phyloP scores from a whole-genome alignment of 2,329 filamentous ascomycete species.

The Hypoxylon sp. region DNA sequence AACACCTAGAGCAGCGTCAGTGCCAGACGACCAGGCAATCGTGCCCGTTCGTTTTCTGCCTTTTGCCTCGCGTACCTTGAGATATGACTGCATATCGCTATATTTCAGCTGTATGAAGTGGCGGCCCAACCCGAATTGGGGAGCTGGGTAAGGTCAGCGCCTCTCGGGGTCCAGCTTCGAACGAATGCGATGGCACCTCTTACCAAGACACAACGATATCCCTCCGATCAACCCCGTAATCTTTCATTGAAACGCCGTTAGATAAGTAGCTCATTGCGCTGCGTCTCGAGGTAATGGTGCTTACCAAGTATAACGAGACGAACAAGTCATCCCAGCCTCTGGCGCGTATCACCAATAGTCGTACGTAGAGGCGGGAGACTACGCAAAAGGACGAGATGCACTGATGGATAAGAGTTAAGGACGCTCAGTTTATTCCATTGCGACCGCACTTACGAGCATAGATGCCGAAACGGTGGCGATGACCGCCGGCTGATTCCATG shows the following conservation, averaged over 20 bases:
- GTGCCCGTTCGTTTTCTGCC: too few relatives aligned
- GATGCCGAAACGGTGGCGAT: slow-evolving; percentile 31
- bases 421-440: neutral
- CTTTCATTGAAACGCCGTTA: slow-evolving; percentile 13
- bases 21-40: too few relatives aligned
- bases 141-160: slow-evolving; percentile 26
- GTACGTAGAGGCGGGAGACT: slow-evolving; percentile 42
- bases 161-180: neutral
- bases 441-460: slow-evolving; percentile 30
- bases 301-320: slow-evolving; percentile 40
- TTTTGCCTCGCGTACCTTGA: too few relatives aligned
- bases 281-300: neutral
- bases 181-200: neutral
- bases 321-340: slow-evolving; percentile 47
- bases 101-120: slow-evolving; percentile 41
- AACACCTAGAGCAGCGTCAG: too few relatives aligned
- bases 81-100: too few relatives aligned
- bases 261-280: neutral
- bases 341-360: slow-evolving; percentile 36
- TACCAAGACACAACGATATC: slow-evolving; percentile 33
- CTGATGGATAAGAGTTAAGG: slow-evolving; percentile 20
- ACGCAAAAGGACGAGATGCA: slow-evolving; percentile 38
- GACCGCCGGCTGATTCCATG: slow-evolving; percentile 38
- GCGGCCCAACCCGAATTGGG: slow-evolving; percentile 37
- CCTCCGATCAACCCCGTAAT: slow-evolving; percentile 21